Conservation (phyloP, 345 rosid genomes). For the Moricandia arvensis region DNA sequence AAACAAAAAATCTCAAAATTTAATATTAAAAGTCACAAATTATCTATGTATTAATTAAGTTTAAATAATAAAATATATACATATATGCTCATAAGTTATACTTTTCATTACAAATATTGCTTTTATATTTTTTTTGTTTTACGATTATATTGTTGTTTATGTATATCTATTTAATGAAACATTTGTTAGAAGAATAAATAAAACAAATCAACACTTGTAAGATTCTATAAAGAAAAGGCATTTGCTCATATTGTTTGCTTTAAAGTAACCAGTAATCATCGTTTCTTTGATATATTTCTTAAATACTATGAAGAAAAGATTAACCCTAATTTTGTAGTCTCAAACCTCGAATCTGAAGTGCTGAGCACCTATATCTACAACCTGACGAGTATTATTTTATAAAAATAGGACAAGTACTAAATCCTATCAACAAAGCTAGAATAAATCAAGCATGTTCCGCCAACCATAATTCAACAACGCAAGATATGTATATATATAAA, state of each 20-base stretch:
- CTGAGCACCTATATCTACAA: background rate
- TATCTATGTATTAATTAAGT: background rate
- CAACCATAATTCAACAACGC: background rate
- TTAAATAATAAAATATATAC: background rate
- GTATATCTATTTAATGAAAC: too few relatives aligned
- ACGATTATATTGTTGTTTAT: too few relatives aligned
- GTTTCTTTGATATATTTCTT: too few relatives aligned
- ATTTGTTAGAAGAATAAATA: too few relatives aligned
- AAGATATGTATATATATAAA: background rate
- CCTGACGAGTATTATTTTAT: background rate
- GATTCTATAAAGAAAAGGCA: background rate
- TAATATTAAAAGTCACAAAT: background rate
- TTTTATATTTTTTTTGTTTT: background rate
- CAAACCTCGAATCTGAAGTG: too few relatives aligned
- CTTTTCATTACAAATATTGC: background rate
- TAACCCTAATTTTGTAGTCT: too few relatives aligned
- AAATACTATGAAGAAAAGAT: too few relatives aligned
- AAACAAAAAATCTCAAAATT: background rate
- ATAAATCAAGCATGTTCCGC: slow-evolving; percentile 10
- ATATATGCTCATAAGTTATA: background rate
- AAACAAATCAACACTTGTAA: too few relatives aligned
- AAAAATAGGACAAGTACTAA: background rate
- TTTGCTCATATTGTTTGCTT: background rate
- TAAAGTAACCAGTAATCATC: too few relatives aligned
- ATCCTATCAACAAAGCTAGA: background rate